phyloP scores from a whole-genome alignment of 2,329 filamentous ascomycete genomes.

The Colletotrichum gloeosporioides region DNA sequence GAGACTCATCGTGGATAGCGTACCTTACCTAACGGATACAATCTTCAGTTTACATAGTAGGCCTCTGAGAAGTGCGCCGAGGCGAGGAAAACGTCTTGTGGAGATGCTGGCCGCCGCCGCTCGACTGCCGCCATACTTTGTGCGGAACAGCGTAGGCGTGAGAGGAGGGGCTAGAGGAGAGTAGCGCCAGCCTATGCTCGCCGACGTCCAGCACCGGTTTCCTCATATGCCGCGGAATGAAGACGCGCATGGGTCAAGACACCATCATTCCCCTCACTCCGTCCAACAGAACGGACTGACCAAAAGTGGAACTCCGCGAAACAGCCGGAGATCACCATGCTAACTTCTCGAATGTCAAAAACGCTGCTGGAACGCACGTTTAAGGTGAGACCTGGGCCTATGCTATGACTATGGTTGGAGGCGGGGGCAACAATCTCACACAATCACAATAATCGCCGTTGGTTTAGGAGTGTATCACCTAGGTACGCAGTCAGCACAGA shows the following conservation, averaged over 20 bases:
- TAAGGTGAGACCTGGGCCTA: background rate
- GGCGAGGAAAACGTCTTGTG: background rate
- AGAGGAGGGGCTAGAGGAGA: background rate
- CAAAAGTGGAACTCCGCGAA: background rate
- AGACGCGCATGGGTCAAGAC: background rate
- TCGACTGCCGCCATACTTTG: background rate
- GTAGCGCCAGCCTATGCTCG: background rate
- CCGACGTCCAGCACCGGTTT: background rate
- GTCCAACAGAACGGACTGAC: background rate
- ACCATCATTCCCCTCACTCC: background rate
- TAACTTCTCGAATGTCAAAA: conserved; percentile 1
- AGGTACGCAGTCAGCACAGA: background rate
- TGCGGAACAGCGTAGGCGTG: background rate
- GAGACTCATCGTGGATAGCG: background rate
- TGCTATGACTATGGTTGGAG: background rate
- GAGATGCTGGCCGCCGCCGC: background rate
- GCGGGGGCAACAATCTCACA: background rate
- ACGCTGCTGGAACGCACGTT: background rate
- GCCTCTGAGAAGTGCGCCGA: background rate
- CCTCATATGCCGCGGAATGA: background rate
- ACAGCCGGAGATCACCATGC: background rate
- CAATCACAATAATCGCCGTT: background rate
- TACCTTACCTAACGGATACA: background rate
- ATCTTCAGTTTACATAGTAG: background rate
- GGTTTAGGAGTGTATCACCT: background rate